Conservation (phyloP, 257 asterid species). For the Thymus quinquecostatus region DNA sequence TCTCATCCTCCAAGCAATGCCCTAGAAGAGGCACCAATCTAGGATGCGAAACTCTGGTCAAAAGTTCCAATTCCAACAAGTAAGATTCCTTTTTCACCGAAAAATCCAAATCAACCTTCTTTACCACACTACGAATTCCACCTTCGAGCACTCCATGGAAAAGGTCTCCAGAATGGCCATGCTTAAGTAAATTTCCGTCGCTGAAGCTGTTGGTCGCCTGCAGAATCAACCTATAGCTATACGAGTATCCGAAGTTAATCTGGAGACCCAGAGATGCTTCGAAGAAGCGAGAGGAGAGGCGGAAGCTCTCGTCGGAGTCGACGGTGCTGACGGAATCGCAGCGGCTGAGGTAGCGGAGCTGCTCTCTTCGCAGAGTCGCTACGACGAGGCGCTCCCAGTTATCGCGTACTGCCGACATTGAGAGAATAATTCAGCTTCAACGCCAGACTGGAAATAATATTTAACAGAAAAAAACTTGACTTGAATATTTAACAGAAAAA, state of each 20-base stretch:
- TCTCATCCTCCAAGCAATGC: constrained; percentile 88
- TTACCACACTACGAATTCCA: constrained; percentile 69
- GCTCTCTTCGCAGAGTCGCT: background rate
- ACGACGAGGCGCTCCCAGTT: background rate
- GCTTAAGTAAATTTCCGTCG: constrained; percentile 48
- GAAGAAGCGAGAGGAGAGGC: background rate
- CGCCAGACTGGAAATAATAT: too few species aligned
- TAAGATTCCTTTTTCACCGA: constrained; percentile 63
- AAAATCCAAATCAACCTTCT: constrained; percentile 59
- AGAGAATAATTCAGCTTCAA: background rate
- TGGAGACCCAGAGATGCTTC: background rate
- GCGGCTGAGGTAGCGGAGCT: background rate
- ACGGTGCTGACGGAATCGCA: background rate
- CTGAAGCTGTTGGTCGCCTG: background rate
- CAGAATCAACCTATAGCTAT: background rate
- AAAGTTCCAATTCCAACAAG: constrained; percentile 65
- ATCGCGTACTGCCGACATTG: background rate
- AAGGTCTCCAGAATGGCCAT: constrained; percentile 86
- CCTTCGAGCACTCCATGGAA: constrained; percentile 80
- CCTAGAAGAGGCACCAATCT: constrained; percentile 88
- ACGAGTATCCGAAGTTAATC: background rate
- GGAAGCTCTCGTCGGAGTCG: background rate
- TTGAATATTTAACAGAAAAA: too few species aligned
- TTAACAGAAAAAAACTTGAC: too few species aligned
- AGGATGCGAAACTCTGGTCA: constrained; percentile 73